These are phyloP conservation scores for Tausonia pullulans DNA, from an alignment of 1,284 basidiomycete species.

Conservation along the genomic window DNA sequence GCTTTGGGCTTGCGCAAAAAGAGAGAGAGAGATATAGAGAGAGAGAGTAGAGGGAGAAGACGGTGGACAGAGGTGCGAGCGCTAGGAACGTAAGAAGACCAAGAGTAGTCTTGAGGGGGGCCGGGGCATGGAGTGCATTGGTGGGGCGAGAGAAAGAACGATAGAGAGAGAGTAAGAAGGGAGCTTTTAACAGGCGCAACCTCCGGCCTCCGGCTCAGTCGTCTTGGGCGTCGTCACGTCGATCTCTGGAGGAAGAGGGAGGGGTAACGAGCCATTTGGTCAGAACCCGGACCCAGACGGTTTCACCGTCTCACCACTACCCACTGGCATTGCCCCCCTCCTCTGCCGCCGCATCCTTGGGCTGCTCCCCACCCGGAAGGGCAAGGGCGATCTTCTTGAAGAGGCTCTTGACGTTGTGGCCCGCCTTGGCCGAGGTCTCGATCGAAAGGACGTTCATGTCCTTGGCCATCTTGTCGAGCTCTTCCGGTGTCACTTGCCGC, in stretches of 20 bases:
- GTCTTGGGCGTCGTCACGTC: slow-evolving; percentile 31
- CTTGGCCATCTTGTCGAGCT: slow-evolving; percentile 86
- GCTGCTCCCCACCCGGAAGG: slow-evolving; percentile 76
- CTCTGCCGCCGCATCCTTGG: slow-evolving; percentile 1
- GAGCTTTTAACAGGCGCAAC: slow-evolving; percentile 28
- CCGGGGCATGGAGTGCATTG: neutral
- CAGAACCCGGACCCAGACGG: neutral
- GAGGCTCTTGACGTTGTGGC: slow-evolving; percentile 96
- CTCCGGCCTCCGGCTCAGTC: slow-evolving; percentile 31
- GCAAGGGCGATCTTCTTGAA: slow-evolving; percentile 99
- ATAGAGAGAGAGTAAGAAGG: neutral
- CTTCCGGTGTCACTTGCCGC: slow-evolving; percentile 96
- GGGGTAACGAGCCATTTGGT: neutral
- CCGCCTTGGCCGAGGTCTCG: slow-evolving; percentile 98
- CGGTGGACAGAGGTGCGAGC: too few species aligned
- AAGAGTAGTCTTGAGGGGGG: neutral
- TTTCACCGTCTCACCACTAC: slow-evolving; percentile 12
- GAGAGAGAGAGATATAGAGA: neutral
- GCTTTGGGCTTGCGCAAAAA: neutral
- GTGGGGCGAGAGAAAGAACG: neutral
- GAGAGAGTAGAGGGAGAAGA: neutral
- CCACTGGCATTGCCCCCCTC: slow-evolving; percentile 26
- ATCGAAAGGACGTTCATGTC: slow-evolving; percentile 96
- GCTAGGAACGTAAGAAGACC: neutral
- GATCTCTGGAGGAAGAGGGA: slow-evolving; percentile 27